Evolutionary conservation across 352 stramenopile genomes (phyloP), one percentile per base, ranked within the genome.

Genomic region (Phytopythium aichiense): DNA sequence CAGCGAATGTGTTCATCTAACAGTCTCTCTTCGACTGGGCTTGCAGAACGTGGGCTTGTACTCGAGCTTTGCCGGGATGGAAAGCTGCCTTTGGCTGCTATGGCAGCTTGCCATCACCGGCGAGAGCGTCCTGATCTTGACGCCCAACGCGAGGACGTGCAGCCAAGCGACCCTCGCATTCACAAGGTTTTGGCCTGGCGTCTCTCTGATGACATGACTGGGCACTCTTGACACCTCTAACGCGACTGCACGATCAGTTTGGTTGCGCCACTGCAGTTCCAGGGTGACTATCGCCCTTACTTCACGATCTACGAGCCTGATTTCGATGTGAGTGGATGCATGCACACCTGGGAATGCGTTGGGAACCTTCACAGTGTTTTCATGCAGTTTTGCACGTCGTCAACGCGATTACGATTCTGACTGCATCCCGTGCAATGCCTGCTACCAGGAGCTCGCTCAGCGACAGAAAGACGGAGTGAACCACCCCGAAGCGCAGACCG

Each of bases 61-160:
- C 65, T 92, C 84, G 9, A 96, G 79, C 59, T 96, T 95, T 68
- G 69, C 87, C 11, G 83, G 83, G 3, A 58, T 94, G 25, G 83
- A 91, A 59, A 74, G 69, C 52, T 83, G 72, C 11, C 50, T 96
- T 2, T 96, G 88, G 88, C 58, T 90, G 30, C 56, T 96, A 13
- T 96, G 88, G 88, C 86, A 96, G 65, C 67, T 95, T 13, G 84
- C 84, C 3, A 91, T 96, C 48, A 91, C 79, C 25, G 88, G 86
- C 20, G 81, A 94, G 60, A 94, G 86, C 43, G 61, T 95, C 35
- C 61, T 95, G 3, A 86, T 96, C 4, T 56, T 93, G 42, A 89
- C 87, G 12, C 87, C 88, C 11, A 82, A 89, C 50, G 81, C 88
- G 20, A 71, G 83, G 60, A 91, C 82, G 18, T 95, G 87, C 68